Evolutionary conservation across 148 eudicot genomes (phyloP).

Genomic region (Oxyria digyna): DNA sequence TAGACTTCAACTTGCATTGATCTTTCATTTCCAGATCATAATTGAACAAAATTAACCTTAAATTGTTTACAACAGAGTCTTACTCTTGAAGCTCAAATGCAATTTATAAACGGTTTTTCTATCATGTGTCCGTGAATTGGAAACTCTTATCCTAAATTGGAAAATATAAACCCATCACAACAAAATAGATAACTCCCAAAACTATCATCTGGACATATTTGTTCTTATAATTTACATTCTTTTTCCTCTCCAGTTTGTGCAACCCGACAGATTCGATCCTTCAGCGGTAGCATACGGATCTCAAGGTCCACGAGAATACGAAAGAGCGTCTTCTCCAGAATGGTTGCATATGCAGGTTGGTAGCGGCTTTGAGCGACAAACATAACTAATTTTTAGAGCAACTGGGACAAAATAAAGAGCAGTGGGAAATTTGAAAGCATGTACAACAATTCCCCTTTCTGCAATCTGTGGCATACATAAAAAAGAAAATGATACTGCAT

Average conservation of each 20-base stretch:
- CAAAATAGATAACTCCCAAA: no score
- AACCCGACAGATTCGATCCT: conserved; percentile 42
- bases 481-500: background rate
- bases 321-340: conserved; percentile 58
- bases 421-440: background rate
- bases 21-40: background rate
- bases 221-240: no score
- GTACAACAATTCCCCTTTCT: background rate
- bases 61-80: background rate
- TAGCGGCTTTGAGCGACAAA: conserved; percentile 57
- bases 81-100: background rate
- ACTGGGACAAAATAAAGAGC: background rate
- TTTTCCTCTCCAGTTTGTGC: conserved; percentile 38
- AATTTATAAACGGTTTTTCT: background rate
- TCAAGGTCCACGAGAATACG: conserved; percentile 48
- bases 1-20: background rate
- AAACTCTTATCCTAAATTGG: no score
- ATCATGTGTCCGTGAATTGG: no score
- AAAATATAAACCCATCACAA: no score
- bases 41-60: background rate
- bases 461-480: background rate
- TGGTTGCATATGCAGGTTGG: conserved; percentile 95
- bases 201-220: background rate
- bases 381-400: conserved; percentile 13
- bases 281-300: conserved; percentile 44